Evolutionary conservation across 2,329 filamentous ascomycete genomes (phyloP), one percentile per base, ranked within the genome.

Genomic region (Corinectria fuckeliana): DNA sequence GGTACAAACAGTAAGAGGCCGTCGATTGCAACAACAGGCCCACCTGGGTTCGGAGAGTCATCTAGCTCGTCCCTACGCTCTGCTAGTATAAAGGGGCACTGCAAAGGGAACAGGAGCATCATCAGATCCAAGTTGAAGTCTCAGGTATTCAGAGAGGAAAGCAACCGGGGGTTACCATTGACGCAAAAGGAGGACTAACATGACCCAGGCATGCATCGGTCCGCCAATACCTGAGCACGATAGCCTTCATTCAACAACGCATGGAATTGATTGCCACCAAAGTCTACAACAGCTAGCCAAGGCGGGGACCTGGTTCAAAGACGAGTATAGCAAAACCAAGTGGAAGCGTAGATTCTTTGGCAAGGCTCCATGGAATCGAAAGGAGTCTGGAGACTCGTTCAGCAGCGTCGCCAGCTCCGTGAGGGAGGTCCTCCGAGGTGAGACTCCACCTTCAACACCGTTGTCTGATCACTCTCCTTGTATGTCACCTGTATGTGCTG

Each of bases 381-480:
- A 77, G 56, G 64, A 71, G 16, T 80, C 79, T 1, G 68, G 53
- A 7, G 74, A 74, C 3, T 80, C 80, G 0, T 64, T 70, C 20
- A 74, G 65, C 59, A 80, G 74, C 50, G 71, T 75, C n/a, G 72
- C 77, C 9, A 81, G 79, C 60, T 81, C 79, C 3, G 63, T 81
- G 8, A 72, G 74, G 25, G 75, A 78, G 9, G 67, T 79, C 5
- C 69, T 81, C 34, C 73, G 71, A n/a, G 76, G 76, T 14, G 64
- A 65, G 21, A 77, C 76, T 4, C 76, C 75, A 2, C 70, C 72
- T 16, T 61, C 63, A 6, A 75, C 72, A 1, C 74, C 75, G 14
- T 54, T 54, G 2, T 64, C 70, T 5, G 68, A 67, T 18, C 45
- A 14, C 32, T 23, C 39, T 11, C 52, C 60, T 16, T 58, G 61